Evolutionary conservation across 176 grass and related monocot species (phyloP), one percentile per base, ranked within the genome.

Genomic region (Saccharum officinarum): DNA sequence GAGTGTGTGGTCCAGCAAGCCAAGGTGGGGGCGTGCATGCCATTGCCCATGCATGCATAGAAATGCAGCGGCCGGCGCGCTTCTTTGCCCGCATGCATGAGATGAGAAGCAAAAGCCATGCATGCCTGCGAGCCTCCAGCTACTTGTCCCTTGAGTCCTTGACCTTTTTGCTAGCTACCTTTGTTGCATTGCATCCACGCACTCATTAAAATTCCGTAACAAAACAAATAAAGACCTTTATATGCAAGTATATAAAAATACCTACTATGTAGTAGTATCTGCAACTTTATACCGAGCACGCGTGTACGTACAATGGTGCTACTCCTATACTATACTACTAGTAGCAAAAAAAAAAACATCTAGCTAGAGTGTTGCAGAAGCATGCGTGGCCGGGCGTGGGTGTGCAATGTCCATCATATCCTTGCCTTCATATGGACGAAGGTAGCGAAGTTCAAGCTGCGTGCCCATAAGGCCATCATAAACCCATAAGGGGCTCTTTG

Each of bases 101-200:
- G 38, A 44, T 55, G 83, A 41, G 68, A 70, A 85, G 69, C 31
- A 90, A 90, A 90, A 86, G 83, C 73, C 72, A 18, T 22, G 41
- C 34, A 45, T 55, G 61, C 11, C 59, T 67, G 40, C 55, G 30
- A 59, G 7, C 30, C 73, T 84, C 59, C 71, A 76, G 71, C 73
- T 85, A 85, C 73, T 67, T 31, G 83, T 61, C 80, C 42, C 78
- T 52, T 7, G 18, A 44, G 40, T 42, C 40, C 17, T 1, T 25
- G 20, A 39, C 36, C 37, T 41, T 41, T 70, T 70, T 78, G 23
- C 55, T 73, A 72, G 12, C 69, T 59, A n/a, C 4, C 42, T 67
- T 49, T 36, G 26, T 15, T 67, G 62, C 63, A 34, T 18, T 4
- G 49, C 49, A 37, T 15, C 31, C 78, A 67, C 8, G 9, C 52